phyloP scores from a whole-genome alignment of 805 yeast species.

The Crinitomyces ghanaensis region DNA sequence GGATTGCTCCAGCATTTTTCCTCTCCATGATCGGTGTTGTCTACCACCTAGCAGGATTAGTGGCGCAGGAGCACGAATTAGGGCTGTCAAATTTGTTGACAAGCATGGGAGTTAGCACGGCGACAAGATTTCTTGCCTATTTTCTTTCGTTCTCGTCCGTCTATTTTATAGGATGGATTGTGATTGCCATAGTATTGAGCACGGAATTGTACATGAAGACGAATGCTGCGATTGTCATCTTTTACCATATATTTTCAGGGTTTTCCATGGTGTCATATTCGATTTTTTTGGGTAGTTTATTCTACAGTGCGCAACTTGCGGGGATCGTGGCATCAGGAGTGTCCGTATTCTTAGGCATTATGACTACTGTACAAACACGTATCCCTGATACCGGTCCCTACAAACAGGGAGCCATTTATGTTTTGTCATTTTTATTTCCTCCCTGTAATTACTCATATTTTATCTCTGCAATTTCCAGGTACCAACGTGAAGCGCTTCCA shows the following conservation, averaged over 20 bases:
- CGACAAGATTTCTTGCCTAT: slow-evolving; percentile 20
- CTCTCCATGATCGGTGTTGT: slow-evolving; percentile 27
- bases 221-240: slow-evolving; percentile 18
- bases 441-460: slow-evolving; percentile 27
- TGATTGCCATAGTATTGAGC: slow-evolving; percentile 19
- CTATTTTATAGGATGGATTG: slow-evolving; percentile 26
- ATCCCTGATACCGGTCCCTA: slow-evolving; percentile 17
- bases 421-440: slow-evolving; percentile 24
- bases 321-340: slow-evolving; percentile 26
- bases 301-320: slow-evolving; percentile 23
- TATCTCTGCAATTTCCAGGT: slow-evolving; percentile 23
- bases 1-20: slow-evolving; percentile 27
- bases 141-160: slow-evolving; percentile 22
- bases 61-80: slow-evolving; percentile 24
- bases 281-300: slow-evolving; percentile 22
- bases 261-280: slow-evolving; percentile 24
- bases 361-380: slow-evolving; percentile 23
- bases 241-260: slow-evolving; percentile 25
- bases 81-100: slow-evolving; percentile 24
- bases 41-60: slow-evolving; percentile 26
- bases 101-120: slow-evolving; percentile 23
- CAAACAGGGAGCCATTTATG: slow-evolving; percentile 19
- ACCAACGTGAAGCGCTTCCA: slow-evolving; percentile 18
- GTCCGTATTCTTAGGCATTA: slow-evolving; percentile 23
- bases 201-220: slow-evolving; percentile 19